Evolutionary conservation across 208 protist species (phyloP), one percentile per base, ranked within the genome.

Genomic region (Leishmania major): DNA sequence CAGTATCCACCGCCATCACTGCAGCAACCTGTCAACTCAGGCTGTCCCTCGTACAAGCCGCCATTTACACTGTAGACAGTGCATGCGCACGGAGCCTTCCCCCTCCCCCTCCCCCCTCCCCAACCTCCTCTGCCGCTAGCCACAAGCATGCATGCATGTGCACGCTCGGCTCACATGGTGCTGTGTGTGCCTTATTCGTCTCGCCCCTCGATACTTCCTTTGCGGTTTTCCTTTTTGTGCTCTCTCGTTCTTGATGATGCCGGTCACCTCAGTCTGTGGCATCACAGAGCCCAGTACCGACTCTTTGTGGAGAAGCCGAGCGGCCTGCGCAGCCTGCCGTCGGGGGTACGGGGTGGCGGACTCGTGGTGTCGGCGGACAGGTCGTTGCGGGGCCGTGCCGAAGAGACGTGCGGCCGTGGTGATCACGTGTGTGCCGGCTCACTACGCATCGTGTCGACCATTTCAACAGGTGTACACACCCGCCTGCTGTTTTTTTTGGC

Each of bases 11-110:
- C 77, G 17, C 78, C 83, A 28, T 78, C 82, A 13, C 78, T 37
- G 47, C 73, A 78, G 82, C 62, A 47, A 2, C 2, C 25, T 43
- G 13, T 25, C 1, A 66, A 11, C 17, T 76, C 60, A 7, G 73
- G 17, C 57, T 82, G 82, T 55, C 83, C 83, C 2, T 75, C 78
- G 13, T 86, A 86, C 83, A 82, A 86, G 62, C 83, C 83, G 13
- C 83, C 83, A 40, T 75, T 59, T 60, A 28, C 78, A n/a, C 66
- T 86, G 37, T 86, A 81, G 64, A 13, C 40, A 37, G 2, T 19
- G 40, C 28, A 57, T 11, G 60, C 60, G n/a, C 60, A 37, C 19
- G 60, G 60, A 49, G 10, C 45, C 45, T 11, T 10, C 11, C 60
- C n/a, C n/a, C 60, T 40, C 40, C 1, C 40, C 1, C 40, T 40